These are phyloP conservation scores for Pseudocercospora pini-densiflorae DNA, from an alignment of 2,329 filamentous ascomycete species.

Conservation along the genomic window DNA sequence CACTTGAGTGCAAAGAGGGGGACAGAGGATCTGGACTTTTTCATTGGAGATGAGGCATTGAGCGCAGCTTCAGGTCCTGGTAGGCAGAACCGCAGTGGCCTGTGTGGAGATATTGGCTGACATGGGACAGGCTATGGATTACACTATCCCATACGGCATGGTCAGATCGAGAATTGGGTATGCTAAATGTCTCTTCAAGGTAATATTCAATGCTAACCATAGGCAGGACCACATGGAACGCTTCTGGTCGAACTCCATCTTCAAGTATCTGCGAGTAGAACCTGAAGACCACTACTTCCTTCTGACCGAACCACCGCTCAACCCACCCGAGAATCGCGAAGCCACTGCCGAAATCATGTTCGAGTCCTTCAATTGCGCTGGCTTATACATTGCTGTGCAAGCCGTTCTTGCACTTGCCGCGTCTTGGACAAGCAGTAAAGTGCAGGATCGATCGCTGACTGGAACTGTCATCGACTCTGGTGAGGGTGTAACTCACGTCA, in stretches of 20 bases:
- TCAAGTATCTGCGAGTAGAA: slow-evolving; percentile 98
- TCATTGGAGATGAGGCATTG: slow-evolving; percentile 96
- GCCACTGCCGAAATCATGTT: slow-evolving; percentile 99
- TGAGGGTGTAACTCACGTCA: slow-evolving; percentile 98
- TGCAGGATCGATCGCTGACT: slow-evolving; percentile 92
- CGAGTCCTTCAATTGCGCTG: slow-evolving; percentile 99
- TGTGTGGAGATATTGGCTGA: slow-evolving; percentile 22
- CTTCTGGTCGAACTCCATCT: slow-evolving; percentile 99
- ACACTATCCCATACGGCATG: slow-evolving; percentile 96
- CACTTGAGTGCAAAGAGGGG: slow-evolving; percentile 91
- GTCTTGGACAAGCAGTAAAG: slow-evolving; percentile 98
- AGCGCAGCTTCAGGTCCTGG: slow-evolving; percentile 81
- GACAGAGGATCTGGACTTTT: slow-evolving; percentile 97
- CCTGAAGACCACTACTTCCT: slow-evolving; percentile 99
- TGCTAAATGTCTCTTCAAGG: background rate
- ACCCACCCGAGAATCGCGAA: slow-evolving; percentile 97
- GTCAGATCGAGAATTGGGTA: slow-evolving; percentile 99
- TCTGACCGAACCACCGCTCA: slow-evolving; percentile 96
- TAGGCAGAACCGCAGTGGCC: slow-evolving; percentile 44
- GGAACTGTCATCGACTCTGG: slow-evolving; percentile 98
- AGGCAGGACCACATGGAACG: slow-evolving; percentile 95
- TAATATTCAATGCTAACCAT: slow-evolving; percentile 1
- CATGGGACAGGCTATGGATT: slow-evolving; percentile 76
- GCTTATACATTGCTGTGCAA: slow-evolving; percentile 98
- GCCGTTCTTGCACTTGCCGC: slow-evolving; percentile 94